Conservation (phyloP, 106 monocot genomes). For the Dendrobium nobile region DNA sequence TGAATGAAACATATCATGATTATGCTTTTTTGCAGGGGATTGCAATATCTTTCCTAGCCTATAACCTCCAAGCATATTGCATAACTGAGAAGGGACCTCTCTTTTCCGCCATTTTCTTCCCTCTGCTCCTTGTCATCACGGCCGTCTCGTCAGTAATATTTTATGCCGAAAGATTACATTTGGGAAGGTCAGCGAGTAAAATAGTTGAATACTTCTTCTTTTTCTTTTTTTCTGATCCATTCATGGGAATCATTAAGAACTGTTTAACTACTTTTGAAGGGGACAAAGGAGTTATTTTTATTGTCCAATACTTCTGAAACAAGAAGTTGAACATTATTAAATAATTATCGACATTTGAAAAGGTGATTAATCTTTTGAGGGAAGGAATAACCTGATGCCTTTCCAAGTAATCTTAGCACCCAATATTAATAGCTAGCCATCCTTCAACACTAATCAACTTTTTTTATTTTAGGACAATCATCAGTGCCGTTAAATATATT, state of each 20-base stretch:
- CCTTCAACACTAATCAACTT: too few species aligned
- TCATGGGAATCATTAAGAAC: background rate
- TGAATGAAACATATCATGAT: background rate
- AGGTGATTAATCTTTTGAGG: too few species aligned
- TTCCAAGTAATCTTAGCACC: too few species aligned
- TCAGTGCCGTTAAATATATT: too few species aligned
- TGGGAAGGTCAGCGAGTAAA: constrained; percentile 11
- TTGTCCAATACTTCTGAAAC: background rate
- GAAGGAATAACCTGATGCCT: too few species aligned
- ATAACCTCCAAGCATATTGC: constrained; percentile 15
- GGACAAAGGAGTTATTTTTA: background rate
- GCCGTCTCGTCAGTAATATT: constrained; percentile 8
- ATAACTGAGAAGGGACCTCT: constrained; percentile 17
- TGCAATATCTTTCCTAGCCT: constrained; percentile 23
- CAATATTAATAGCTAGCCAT: too few species aligned
- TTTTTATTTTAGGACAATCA: too few species aligned
- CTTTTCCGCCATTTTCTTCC: constrained; percentile 15
- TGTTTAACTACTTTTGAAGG: background rate
- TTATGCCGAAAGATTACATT: constrained; percentile 15
- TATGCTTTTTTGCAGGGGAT: constrained; percentile 21
- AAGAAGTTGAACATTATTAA: background rate
- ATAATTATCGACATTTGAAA: background rate
- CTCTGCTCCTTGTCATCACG: constrained; percentile 3
- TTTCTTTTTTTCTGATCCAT: background rate
- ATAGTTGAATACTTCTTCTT: background rate